Conservation (phyloP, 2,329 filamentous ascomycete genomes). For the Aspergillus japonicus region DNA sequence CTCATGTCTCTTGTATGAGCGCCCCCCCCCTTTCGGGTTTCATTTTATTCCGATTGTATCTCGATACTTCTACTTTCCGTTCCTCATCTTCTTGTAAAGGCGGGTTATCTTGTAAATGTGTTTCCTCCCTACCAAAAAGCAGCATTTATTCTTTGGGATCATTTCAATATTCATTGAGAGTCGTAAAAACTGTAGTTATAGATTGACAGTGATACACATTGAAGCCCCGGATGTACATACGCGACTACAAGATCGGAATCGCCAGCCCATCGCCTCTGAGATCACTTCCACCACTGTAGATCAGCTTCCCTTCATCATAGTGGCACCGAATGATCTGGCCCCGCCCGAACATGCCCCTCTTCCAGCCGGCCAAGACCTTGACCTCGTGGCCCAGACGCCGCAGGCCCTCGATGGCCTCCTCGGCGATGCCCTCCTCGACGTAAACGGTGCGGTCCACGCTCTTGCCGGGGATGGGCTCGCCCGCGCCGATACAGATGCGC, state of each 20-base stretch:
- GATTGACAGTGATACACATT: too few relatives aligned
- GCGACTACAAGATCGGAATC: constrained; percentile 44
- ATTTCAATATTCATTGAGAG: too few relatives aligned
- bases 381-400: constrained; percentile 71
- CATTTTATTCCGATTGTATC: neutral
- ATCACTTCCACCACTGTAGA: constrained; percentile 91
- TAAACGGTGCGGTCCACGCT: constrained; percentile 66
- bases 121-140: neutral
- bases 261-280: constrained; percentile 76
- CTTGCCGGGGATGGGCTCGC: constrained; percentile 62
- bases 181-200: too few relatives aligned
- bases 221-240: too few relatives aligned
- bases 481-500: constrained; percentile 80
- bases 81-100: neutral
- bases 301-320: constrained; percentile 68
- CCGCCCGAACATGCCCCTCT: constrained; percentile 72
- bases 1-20: neutral
- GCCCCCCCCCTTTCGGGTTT: neutral
- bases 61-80: neutral
- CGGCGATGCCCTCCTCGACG: constrained; percentile 77
- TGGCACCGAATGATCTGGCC: constrained; percentile 83
- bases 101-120: neutral
- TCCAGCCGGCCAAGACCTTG: constrained; percentile 63
- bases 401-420: constrained; percentile 66
- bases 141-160: neutral